A percentile compares a stretch with the other conserved stretches of the same genome.
Evolutionary conservation across 805 yeast species (phyloP).

Genomic region (Lachancea cidri): DNA sequence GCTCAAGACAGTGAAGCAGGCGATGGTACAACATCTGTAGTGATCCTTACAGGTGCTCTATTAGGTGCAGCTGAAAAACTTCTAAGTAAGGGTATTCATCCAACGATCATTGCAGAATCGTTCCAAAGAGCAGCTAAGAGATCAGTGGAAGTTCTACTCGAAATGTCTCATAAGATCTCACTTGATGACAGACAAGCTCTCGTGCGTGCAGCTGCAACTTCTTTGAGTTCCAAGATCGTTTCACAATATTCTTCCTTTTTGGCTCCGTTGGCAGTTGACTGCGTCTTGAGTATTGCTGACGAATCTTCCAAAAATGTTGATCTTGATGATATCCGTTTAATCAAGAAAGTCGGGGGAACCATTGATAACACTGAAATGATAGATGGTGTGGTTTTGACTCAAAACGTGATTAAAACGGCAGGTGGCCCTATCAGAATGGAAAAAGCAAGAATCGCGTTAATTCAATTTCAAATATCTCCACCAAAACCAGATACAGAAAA

Average conservation of each 20-base stretch:
- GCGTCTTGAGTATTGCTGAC: slow-evolving; percentile 74
- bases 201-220: slow-evolving; percentile 89
- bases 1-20: slow-evolving; percentile 99
- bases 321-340: slow-evolving; percentile 77
- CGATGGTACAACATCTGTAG: slow-evolving; percentile 98
- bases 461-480: slow-evolving; percentile 93
- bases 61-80: slow-evolving; percentile 93
- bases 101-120: slow-evolving; percentile 89
- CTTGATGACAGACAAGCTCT: slow-evolving; percentile 76
- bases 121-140: slow-evolving; percentile 85
- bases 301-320: slow-evolving; percentile 65
- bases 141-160: slow-evolving; percentile 74
- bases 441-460: slow-evolving; percentile 83
- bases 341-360: slow-evolving; percentile 95
- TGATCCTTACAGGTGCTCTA: slow-evolving; percentile 88
- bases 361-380: slow-evolving; percentile 93
- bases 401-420: slow-evolving; percentile 80
- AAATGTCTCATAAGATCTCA: slow-evolving; percentile 79
- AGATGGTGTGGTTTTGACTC: slow-evolving; percentile 91
- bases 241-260: slow-evolving; percentile 82
- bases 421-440: slow-evolving; percentile 95
- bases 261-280: slow-evolving; percentile 92
- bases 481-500: slow-evolving; percentile 98
- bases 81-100: slow-evolving; percentile 88
- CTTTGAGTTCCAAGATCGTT: slow-evolving; percentile 90